Evolutionary conservation across 306 rosid species (phyloP), one percentile per base, ranked within the genome.

Genomic region (Crotalaria pallida): DNA sequence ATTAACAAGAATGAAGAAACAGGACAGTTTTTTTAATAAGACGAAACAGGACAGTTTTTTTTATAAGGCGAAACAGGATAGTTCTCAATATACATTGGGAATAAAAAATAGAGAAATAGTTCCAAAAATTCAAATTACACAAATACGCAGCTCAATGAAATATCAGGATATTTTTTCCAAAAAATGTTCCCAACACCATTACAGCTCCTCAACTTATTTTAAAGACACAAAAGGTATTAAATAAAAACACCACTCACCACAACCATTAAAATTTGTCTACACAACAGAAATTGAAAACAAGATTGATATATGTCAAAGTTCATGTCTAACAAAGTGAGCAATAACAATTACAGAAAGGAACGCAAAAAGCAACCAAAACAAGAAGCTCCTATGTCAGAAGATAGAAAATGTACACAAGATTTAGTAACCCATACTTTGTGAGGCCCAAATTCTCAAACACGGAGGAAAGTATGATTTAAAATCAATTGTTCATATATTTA

Each of bases 401-500:
- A 22, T 18, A 45, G 62, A 40, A 74, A 24, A 67, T 26, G 22
- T 21, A 45, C 5, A 26, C 58, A 27, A 44, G 34, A 53, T 59
- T 71, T 50, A 62, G 73, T 21, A 60, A 68, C 51, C 9, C 55
- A 40, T 38, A 60, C 24, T 51, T 69, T 27, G 45, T 12, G 9
- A 45, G 67, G 44, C 11, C 61, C 58, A 66, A 34, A 67, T 18
- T 40, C 53, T 38, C 22, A 59, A 65, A 49, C 60, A 55, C 13
- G 26, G 61, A 64, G 22, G 48, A 29, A 71, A 58, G 23, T 38
- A 33, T 44, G 50, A 71, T 75, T 29, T 23, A 80, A 55, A 71
- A 59, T 41, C 40, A 50, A 26, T 1, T 4, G 50, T 19, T 34
- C 57, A 51, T 57, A 58, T 58, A 58, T 24, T 31, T 18, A 55